Percentiles rank a stretch among this genome's conserved stretches.
Conservation (phyloP, 208 protist species). For the Wallacemonas rigidus region DNA sequence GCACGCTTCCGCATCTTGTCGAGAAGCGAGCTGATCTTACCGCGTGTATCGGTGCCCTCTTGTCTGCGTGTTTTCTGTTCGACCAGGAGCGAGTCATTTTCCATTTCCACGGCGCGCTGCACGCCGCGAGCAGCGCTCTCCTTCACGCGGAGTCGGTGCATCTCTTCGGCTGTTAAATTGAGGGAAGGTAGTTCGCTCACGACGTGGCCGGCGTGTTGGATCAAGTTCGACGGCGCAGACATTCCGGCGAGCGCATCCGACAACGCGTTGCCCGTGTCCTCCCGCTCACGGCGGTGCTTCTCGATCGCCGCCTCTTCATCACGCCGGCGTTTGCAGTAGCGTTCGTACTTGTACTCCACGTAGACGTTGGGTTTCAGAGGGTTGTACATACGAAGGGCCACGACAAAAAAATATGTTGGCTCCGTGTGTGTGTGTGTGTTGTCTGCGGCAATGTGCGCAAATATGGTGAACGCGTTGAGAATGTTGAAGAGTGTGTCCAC, state of each 20-base stretch:
- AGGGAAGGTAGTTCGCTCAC: conserved; percentile 19
- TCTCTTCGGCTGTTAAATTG: conserved; percentile 69
- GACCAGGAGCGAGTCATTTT: conserved; percentile 62
- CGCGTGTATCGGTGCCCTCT: conserved; percentile 58
- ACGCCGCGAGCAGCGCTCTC: conserved; percentile 76
- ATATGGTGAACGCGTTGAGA: neutral
- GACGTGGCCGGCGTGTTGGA: neutral
- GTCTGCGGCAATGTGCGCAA: no score
- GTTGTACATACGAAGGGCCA: conserved; percentile 39
- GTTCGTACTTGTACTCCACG: conserved; percentile 40
- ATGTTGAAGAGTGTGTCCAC: no score
- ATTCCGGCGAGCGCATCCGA: conserved; percentile 16
- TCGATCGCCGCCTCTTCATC: conserved; percentile 21
- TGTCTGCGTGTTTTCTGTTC: conserved; percentile 58
- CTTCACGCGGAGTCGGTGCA: conserved; percentile 69
- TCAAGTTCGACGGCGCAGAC: conserved; percentile 11
- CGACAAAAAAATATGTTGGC: no score
- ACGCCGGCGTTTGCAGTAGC: conserved; percentile 34
- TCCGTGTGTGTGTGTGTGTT: no score
- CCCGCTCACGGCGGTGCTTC: conserved; percentile 14
- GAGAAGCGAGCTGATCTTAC: conserved; percentile 59
- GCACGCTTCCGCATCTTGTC: conserved; percentile 48
- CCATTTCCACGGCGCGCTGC: conserved; percentile 60
- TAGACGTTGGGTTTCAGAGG: conserved; percentile 59
- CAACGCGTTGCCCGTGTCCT: neutral